phyloP scores from a whole-genome alignment of 768 basidiomycete species.

The Phanerochaete carnosa region DNA sequence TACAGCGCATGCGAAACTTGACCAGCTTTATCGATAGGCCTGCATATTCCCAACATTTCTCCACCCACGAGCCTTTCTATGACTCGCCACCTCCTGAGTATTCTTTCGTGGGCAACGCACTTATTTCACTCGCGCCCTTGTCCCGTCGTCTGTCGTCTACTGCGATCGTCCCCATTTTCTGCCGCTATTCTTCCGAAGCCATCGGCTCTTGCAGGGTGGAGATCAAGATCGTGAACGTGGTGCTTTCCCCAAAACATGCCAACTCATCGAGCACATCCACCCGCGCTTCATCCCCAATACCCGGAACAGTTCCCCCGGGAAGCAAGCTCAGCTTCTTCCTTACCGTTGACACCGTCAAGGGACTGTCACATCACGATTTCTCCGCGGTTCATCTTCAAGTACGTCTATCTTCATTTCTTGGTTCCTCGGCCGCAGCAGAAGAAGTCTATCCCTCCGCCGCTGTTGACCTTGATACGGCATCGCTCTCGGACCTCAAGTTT shows the following conservation, averaged over 20 bases:
- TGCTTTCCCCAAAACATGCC: conserved; percentile 54
- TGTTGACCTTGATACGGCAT: conserved; percentile 68
- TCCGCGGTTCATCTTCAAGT: conserved; percentile 83
- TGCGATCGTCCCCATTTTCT: conserved; percentile 85
- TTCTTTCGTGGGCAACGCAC: conserved; percentile 88
- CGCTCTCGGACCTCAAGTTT: conserved; percentile 80
- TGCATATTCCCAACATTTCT: conserved; percentile 92
- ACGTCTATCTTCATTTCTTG: conserved; percentile 83
- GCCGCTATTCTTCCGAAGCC: conserved; percentile 91
- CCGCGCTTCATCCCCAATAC: conserved; percentile 72
- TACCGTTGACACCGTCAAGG: conserved; percentile 84
- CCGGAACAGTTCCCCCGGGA: conserved; percentile 63
- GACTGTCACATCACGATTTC: conserved; percentile 89
- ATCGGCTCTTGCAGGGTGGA: conserved; percentile 92
- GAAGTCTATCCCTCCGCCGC: conserved; percentile 78
- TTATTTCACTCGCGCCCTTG: conserved; percentile 79
- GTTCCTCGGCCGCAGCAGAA: conserved; percentile 63
- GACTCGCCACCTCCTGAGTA: conserved; percentile 84
- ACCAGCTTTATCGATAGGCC: conserved; percentile 89
- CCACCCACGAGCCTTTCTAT: conserved; percentile 90
- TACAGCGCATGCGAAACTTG: conserved; percentile 91
- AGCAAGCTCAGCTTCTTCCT: conserved; percentile 84
- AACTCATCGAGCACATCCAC: conserved; percentile 65
- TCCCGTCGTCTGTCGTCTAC: conserved; percentile 71
- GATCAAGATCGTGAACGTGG: conserved; percentile 74